Conservation (phyloP, 2,329 filamentous ascomycete genomes). For the Venturia oleaginea region DNA sequence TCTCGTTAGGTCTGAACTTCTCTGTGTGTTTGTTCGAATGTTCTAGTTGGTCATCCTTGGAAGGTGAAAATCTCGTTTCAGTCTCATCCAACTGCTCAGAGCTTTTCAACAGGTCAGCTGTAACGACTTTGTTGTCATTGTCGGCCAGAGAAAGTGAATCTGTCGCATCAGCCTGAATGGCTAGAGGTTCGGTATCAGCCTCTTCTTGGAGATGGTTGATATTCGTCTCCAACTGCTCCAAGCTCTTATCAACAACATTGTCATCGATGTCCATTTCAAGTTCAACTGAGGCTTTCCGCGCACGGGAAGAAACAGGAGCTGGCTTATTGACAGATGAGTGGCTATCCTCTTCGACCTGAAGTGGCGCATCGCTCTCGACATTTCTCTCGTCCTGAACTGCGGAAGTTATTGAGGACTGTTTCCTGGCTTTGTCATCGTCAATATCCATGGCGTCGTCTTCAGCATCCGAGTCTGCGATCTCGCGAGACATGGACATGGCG, state of each 20-base stretch:
- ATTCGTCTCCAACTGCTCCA: neutral
- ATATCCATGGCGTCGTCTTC: conserved; percentile 8
- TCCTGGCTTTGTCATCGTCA: neutral
- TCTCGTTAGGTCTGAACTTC: neutral
- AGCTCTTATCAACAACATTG: neutral
- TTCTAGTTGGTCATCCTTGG: neutral
- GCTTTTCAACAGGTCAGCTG: neutral
- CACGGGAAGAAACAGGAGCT: neutral
- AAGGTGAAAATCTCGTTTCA: neutral
- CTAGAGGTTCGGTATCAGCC: neutral
- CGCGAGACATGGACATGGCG: neutral
- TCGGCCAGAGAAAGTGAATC: neutral
- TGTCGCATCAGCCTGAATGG: neutral
- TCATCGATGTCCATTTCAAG: neutral
- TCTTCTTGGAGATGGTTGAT: neutral
- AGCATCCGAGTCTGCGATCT: conserved; percentile 1
- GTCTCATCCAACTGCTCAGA: neutral
- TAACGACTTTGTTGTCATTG: neutral
- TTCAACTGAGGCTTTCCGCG: neutral
- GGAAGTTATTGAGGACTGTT: neutral
- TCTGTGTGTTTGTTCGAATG: neutral
- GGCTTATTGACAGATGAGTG: neutral
- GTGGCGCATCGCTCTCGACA: neutral
- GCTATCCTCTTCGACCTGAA: neutral
- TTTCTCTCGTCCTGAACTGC: neutral